Conservation (phyloP, 257 asterid genomes). For the Ilex asprella region DNA sequence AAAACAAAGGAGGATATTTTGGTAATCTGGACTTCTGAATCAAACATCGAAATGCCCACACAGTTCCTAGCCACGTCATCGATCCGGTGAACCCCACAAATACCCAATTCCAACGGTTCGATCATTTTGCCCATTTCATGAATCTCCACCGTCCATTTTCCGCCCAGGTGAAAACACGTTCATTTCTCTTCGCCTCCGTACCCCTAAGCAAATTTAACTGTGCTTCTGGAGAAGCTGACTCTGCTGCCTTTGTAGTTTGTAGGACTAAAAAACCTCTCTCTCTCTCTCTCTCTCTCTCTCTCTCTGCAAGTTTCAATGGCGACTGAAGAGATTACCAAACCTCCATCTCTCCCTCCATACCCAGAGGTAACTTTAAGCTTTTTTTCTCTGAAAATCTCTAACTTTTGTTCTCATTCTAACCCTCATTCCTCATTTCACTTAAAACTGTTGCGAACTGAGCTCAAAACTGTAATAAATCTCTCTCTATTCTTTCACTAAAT, state of each 20-base stretch:
- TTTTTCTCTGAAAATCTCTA: neutral
- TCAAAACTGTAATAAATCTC: too few species aligned
- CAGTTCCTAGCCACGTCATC: too few species aligned
- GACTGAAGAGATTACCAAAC: slow-evolving; percentile 41
- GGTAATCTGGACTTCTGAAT: too few species aligned
- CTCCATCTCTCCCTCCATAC: slow-evolving; percentile 58
- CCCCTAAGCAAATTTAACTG: neutral
- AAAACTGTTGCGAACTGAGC: neutral
- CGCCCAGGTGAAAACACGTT: too few species aligned
- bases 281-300: slow-evolving; percentile 11
- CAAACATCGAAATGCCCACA: too few species aligned
- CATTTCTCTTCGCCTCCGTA: too few species aligned
- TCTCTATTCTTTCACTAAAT: too few species aligned
- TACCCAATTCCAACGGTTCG: neutral
- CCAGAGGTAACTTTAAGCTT: slow-evolving; percentile 44
- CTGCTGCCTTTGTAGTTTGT: neutral
- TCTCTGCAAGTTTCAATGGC: slow-evolving; percentile 45
- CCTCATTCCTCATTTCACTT: slow-evolving; percentile 14
- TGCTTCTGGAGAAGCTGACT: neutral
- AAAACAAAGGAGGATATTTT: too few species aligned
- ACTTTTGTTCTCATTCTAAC: neutral
- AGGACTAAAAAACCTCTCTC: neutral
- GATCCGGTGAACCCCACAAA: too few species aligned
- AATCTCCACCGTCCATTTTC: neutral
- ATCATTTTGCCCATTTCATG: neutral